These are phyloP conservation scores for Cardiospermum halicacabum DNA, from an alignment of 345 rosid genomes.

Conservation along the genomic window DNA sequence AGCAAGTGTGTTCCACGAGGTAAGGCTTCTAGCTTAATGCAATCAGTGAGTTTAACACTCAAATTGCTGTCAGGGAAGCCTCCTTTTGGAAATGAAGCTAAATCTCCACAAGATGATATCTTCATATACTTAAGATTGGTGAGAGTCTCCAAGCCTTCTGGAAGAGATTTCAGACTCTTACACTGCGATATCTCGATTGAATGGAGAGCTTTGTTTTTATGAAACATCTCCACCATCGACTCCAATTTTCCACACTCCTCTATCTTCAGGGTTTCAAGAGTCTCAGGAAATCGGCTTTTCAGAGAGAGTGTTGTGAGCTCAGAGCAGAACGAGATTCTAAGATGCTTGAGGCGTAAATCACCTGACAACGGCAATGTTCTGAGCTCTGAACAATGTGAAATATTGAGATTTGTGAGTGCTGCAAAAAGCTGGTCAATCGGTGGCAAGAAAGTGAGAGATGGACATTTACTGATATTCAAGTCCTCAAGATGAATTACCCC, in stretches of 20 bases:
- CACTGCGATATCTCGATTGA: fast-evolving
- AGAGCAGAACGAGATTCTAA: neutral
- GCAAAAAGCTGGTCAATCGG: neutral
- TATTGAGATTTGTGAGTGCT: neutral
- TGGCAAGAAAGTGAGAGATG: neutral
- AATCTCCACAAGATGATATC: neutral
- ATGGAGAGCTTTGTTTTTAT: neutral
- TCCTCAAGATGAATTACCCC: neutral
- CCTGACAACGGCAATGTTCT: neutral
- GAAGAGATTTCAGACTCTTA: neutral
- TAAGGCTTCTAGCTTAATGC: neutral
- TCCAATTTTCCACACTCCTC: neutral
- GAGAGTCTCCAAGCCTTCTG: neutral
- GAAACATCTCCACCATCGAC: neutral
- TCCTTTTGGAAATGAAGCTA: neutral
- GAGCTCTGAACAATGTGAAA: neutral
- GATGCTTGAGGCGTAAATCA: neutral
- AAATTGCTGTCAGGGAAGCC: neutral
- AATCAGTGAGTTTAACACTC: neutral
- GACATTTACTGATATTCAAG: neutral
- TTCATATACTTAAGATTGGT: neutral
- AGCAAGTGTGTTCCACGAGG: neutral
- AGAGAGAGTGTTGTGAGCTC: neutral
- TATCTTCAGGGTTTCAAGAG: neutral
- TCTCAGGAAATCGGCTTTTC: neutral